Evolutionary conservation across 345 rosid species (phyloP).

Genomic region (Kandelia obovata): DNA sequence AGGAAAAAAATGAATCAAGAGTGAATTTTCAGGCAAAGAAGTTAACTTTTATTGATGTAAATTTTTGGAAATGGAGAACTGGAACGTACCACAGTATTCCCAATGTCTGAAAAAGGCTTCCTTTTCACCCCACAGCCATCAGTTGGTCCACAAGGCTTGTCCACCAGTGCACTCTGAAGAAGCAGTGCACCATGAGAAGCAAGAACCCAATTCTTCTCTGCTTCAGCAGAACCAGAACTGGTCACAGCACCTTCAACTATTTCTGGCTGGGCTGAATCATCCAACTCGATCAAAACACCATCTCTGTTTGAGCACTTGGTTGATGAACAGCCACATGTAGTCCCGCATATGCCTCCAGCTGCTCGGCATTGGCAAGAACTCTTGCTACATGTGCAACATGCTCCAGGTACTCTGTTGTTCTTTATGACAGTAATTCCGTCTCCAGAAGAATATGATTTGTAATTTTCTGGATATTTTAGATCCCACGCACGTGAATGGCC

Average conservation of each 20-base stretch:
- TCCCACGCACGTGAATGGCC: slow-evolving; percentile 26
- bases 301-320: slow-evolving; percentile 64
- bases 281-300: slow-evolving; percentile 7
- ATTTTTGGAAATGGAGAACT: not conserved
- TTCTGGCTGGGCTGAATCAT: slow-evolving; percentile 25
- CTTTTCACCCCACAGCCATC: slow-evolving; percentile 46
- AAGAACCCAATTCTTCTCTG: slow-evolving; percentile 36
- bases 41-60: no score
- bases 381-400: slow-evolving; percentile 70
- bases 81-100: slow-evolving; percentile 56
- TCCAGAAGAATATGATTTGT: slow-evolving; percentile 17
- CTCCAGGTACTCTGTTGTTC: slow-evolving; percentile 22
- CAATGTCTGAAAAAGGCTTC: slow-evolving; percentile 81
- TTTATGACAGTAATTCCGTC: slow-evolving; percentile 19
- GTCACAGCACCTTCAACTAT: slow-evolving; percentile 13
- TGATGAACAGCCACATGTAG: slow-evolving; percentile 60
- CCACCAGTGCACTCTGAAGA: slow-evolving; percentile 67
- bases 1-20: no score
- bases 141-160: slow-evolving; percentile 37
- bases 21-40: no score
- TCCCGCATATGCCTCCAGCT: slow-evolving; percentile 54
- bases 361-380: slow-evolving; percentile 69
- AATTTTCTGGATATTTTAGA: slow-evolving; percentile 23
- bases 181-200: slow-evolving; percentile 73
- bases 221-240: slow-evolving; percentile 36